These are phyloP conservation scores for Paramecium tetraurelia DNA, from an alignment of 73 alveolate species.

Conservation along the genomic window DNA sequence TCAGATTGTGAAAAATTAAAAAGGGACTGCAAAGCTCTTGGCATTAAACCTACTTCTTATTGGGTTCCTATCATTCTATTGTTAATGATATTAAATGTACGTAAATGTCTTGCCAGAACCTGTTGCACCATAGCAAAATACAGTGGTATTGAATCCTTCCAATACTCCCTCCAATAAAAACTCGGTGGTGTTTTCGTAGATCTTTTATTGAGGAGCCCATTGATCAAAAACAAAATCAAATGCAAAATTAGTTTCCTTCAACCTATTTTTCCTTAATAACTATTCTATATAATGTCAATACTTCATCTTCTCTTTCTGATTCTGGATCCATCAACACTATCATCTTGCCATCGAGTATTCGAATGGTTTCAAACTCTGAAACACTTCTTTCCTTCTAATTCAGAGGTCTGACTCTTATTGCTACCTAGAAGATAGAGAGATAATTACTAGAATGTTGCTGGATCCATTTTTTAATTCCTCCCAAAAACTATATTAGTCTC, in stretches of 20 bases:
- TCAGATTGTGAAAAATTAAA: slow-evolving; percentile 66
- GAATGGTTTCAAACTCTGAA: slow-evolving; percentile 54
- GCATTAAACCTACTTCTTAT: slow-evolving; percentile 93
- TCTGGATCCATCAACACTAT: slow-evolving; percentile 66
- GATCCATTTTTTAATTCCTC: slow-evolving; percentile 56
- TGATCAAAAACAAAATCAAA: slow-evolving; percentile 96
- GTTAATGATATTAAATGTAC: not conserved
- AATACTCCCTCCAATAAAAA: slow-evolving; percentile 92
- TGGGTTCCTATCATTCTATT: slow-evolving; percentile 88
- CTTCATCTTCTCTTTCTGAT: slow-evolving; percentile 52
- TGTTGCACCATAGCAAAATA: slow-evolving; percentile 98
- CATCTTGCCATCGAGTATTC: slow-evolving; percentile 63
- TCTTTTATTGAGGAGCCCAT: slow-evolving; percentile 80
- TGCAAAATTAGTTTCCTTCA: slow-evolving; percentile 93
- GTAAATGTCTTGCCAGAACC: slow-evolving; percentile 99
- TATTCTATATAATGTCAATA: slow-evolving; percentile 50
- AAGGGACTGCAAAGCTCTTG: slow-evolving; percentile 80
- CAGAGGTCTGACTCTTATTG: slow-evolving; percentile 57
- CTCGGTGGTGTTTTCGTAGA: slow-evolving; percentile 88
- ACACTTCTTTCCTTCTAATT: slow-evolving; percentile 43
- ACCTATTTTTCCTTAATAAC: slow-evolving; percentile 85
- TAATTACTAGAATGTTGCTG: slow-evolving; percentile 25
- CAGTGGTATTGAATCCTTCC: slow-evolving; percentile 97
- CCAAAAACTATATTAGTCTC: slow-evolving; percentile 48
- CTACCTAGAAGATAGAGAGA: slow-evolving; percentile 20